phyloP scores from a whole-genome alignment of 768 basidiomycete genomes.

The Lanmaoa rubissima region DNA sequence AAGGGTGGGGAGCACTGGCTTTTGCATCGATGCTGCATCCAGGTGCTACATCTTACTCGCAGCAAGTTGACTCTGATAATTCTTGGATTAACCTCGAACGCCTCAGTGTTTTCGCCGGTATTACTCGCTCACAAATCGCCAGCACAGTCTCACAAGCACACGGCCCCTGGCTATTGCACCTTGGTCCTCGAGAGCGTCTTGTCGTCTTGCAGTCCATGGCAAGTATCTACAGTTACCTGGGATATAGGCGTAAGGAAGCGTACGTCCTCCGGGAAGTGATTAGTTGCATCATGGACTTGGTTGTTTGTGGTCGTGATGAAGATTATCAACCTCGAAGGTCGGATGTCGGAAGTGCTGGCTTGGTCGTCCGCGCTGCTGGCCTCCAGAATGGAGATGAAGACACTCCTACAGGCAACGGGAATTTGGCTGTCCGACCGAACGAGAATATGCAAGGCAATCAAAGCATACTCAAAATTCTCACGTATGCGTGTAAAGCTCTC shows the following conservation, averaged over 20 bases:
- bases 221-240: slow-evolving; percentile 74
- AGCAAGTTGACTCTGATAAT: slow-evolving; percentile 53
- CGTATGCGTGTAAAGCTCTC: slow-evolving; percentile 71
- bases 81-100: slow-evolving; percentile 59
- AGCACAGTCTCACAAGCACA: slow-evolving; percentile 67
- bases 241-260: slow-evolving; percentile 85
- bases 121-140: slow-evolving; percentile 69
- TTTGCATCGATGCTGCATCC: slow-evolving; percentile 74
- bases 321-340: slow-evolving; percentile 47
- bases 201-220: slow-evolving; percentile 67
- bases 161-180: slow-evolving; percentile 83
- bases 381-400: slow-evolving; percentile 30
- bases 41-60: slow-evolving; percentile 55
- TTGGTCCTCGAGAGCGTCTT: slow-evolving; percentile 75
- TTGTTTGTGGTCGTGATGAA: slow-evolving; percentile 84
- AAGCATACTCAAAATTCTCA: slow-evolving; percentile 73
- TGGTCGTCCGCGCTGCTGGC: slow-evolving; percentile 48
- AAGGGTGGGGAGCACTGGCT: slow-evolving; percentile 82
- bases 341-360: slow-evolving; percentile 37
- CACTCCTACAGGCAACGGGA: slow-evolving; percentile 38
- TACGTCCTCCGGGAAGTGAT: slow-evolving; percentile 84
- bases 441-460: slow-evolving; percentile 80
- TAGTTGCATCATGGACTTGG: slow-evolving; percentile 77
- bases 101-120: slow-evolving; percentile 63
- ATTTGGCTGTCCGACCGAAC: slow-evolving; percentile 67